phyloP scores from a whole-genome alignment of 2,329 filamentous ascomycete species.

The Zymoseptoria tritici region DNA sequence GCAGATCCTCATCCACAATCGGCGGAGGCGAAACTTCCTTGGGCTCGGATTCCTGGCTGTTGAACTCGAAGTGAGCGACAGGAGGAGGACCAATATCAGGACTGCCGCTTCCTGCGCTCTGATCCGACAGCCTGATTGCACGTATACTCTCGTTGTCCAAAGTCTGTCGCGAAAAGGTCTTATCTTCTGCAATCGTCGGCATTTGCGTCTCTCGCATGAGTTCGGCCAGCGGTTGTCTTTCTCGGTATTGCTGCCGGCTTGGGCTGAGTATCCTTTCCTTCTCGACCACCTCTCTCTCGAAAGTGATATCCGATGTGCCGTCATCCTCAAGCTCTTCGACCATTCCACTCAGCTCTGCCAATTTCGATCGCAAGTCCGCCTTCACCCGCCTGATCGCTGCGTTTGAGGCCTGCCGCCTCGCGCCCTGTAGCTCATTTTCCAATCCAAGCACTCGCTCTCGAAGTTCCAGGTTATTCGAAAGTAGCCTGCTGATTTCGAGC shows the following conservation, averaged over 20 bases:
- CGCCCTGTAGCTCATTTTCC: constrained; percentile 51
- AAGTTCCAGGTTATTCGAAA: constrained; percentile 72
- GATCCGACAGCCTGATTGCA: constrained; percentile 43
- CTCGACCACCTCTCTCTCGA: constrained; percentile 3
- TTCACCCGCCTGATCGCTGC: constrained; percentile 63
- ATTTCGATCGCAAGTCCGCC: constrained; percentile 61
- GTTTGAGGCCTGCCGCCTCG: constrained; percentile 51
- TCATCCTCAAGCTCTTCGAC: constrained; percentile 44
- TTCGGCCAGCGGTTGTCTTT: constrained; percentile 4
- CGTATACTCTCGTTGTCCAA: constrained; percentile 51
- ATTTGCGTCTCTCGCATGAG: neutral
- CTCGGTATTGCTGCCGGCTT: constrained; percentile 22
- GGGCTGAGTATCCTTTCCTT: neutral
- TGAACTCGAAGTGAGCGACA: constrained; percentile 45
- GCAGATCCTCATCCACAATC: constrained; percentile 28
- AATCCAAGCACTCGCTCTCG: constrained; percentile 63
- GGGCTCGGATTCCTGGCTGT: constrained; percentile 24
- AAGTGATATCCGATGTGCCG: constrained; percentile 14
- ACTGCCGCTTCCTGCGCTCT: constrained; percentile 47
- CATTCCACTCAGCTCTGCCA: constrained; percentile 61
- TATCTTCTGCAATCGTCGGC: neutral
- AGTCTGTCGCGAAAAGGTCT: neutral
- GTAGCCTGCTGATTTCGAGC: constrained; percentile 63
- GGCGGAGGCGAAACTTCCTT: constrained; percentile 8
- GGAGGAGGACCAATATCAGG: constrained; percentile 60